Evolutionary conservation across 2,329 filamentous ascomycete species (phyloP), one percentile per base, ranked within the genome.

Genomic region (Chrysosporium keratinophilum): DNA sequence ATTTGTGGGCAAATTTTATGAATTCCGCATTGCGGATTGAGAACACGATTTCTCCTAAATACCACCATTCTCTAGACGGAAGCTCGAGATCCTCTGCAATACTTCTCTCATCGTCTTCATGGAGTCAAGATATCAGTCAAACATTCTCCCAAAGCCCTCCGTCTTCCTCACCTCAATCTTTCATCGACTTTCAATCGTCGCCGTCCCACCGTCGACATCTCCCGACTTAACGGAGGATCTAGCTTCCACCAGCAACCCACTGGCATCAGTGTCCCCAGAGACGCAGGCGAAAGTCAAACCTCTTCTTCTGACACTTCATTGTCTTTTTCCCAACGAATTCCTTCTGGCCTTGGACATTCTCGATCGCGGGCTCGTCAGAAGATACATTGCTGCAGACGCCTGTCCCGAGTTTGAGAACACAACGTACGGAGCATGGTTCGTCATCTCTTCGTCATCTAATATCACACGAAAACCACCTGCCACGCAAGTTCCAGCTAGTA

Each of bases 271-370:
- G 33, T 49, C 56, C 9, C 31, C 35, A 19, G 47, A 52, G 33
- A 40, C 40, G 5, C 48, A 64, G 6, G 50, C 66, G 44, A 59
- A 63, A 56, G 55, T 67, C 46, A 78, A 77, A 60, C 75, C 79
- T 47, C 71, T 85, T 14, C 73, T 95, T n/a, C 73, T 88, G 1
- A 88, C 87, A 0, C 78, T 95, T 0, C 90, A 96, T 70, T 85
- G 88, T 34, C 73, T 96, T 12, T 94, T 94, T 64, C 89, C 89
- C 0, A 80, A 81, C 58, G 79, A 88, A 52, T 72, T 96, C 1
- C 81, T 96, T 0, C 87, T 88, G 2, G 88, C 91, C 0, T 76
- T 98, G 2, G 90, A 97, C 67, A 76, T 97, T 0, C 76, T 98
- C 0, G 93, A 98, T 67, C 80, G 88, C 23, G 73, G 78, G 2